These are phyloP conservation scores for Chaetothyriales sp. DNA, from an alignment of 2,329 filamentous ascomycete species.

Conservation along the genomic window DNA sequence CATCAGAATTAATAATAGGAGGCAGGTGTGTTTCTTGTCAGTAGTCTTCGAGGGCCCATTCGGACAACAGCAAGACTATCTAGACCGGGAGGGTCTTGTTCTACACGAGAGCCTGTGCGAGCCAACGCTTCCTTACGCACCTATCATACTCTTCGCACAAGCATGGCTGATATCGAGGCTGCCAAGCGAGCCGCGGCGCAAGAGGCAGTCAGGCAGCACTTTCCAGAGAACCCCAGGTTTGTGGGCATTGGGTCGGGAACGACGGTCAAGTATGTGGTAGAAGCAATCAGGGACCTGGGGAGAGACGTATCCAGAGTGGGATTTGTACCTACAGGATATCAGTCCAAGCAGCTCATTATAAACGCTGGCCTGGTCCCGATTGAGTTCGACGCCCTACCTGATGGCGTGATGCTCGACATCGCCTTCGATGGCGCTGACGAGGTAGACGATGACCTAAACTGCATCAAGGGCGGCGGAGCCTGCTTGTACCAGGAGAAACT, in stretches of 20 bases:
- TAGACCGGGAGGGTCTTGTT: neutral
- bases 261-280: constrained; percentile 53
- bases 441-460: constrained; percentile 85
- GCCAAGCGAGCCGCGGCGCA: constrained; percentile 46
- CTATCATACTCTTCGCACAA: neutral
- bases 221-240: constrained; percentile 40
- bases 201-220: constrained; percentile 45
- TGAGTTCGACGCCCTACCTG: constrained; percentile 59
- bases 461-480: constrained; percentile 95
- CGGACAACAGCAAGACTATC: neutral
- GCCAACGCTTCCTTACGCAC: neutral
- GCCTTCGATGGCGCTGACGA: constrained; percentile 96
- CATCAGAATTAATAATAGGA: neutral
- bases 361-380: constrained; percentile 61
- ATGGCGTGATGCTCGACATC: constrained; percentile 56
- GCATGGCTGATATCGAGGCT: constrained; percentile 32
- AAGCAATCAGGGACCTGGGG: constrained; percentile 42
- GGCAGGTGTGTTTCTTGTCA: neutral
- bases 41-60: neutral
- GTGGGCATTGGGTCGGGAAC: constrained; percentile 51
- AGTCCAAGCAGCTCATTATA: constrained; percentile 75
- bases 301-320: constrained; percentile 44
- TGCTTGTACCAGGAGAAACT: constrained; percentile 97
- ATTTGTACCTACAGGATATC: constrained; percentile 85
- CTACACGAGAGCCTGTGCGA: neutral